phyloP scores from a whole-genome alignment of 805 yeast species.

The Debaryomyces tyrocola region DNA sequence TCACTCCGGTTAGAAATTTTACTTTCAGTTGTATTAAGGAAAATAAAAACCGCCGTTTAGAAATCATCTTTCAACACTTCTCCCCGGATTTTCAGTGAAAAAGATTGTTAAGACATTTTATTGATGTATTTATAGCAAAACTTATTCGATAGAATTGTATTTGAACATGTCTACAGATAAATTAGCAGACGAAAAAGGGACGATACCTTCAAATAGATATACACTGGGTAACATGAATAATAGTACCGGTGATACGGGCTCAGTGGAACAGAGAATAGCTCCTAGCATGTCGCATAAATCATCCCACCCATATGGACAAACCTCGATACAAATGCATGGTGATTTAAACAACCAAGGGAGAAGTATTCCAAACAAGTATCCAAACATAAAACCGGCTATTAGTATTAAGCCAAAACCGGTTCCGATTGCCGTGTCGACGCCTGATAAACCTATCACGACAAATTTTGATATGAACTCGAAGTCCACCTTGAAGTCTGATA shows the following conservation, averaged over 20 bases:
- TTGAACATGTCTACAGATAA: neutral
- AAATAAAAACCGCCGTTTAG: too few species aligned
- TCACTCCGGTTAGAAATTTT: too few species aligned
- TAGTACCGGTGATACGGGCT: too few species aligned
- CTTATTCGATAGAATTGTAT: neutral
- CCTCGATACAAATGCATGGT: neutral
- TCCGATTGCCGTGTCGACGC: slow-evolving; percentile 32
- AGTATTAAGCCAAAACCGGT: slow-evolving; percentile 36
- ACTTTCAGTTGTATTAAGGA: too few species aligned
- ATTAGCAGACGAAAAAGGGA: too few species aligned
- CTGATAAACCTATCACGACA: slow-evolving; percentile 15
- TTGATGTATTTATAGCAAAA: too few species aligned
- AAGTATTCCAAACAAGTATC: slow-evolving; percentile 18
- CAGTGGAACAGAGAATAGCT: too few species aligned
- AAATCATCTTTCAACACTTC: too few species aligned
- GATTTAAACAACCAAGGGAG: neutral
- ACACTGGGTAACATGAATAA: too few species aligned
- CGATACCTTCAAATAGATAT: neutral
- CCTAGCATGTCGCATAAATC: too few species aligned
- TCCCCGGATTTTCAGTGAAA: neutral
- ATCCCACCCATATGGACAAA: too few species aligned
- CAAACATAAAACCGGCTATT: slow-evolving; percentile 39
- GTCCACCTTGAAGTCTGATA: slow-evolving; percentile 13
- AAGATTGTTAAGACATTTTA: too few species aligned
- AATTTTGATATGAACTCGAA: slow-evolving; percentile 21